Base-by-base conservation (phyloP, 176 grass and related monocot species). In the Raddia distichophylla region DNA sequence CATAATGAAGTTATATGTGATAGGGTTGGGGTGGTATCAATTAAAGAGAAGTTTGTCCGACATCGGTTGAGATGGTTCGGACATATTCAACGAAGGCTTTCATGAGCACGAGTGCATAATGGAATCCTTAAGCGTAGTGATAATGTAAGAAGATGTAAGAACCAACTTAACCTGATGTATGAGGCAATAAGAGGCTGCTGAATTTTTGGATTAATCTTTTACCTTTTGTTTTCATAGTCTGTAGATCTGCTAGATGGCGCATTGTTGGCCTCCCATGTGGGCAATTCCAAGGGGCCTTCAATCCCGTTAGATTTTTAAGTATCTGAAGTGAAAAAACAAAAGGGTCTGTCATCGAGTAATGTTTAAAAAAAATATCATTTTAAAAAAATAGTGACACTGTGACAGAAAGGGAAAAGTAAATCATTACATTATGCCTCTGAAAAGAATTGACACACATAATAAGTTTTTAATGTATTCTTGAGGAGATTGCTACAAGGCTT, bases 221-320 rank as follows among this genome's bases (percentile, higher is more conserved):
- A 90, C 87, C 85, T 88, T 92, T 60, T 20, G 71, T 86, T 53
- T 79, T 86, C 20, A 95, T 74, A 78, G 75, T 56, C 52, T 13
- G 74, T 71, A 98, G 84, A 86, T 95, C 96, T 84, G 68, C 96
- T 67, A 95, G 82, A 67, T 98, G 96, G 44, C 93, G 86, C 96
- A 98, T 95, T 49, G 96, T 95, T 79, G 96, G 96, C 91, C 96
- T 95, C 77, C 93, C 93, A 67, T 98, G 96, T 18, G 93, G 96
- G 40, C 96, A 95, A 74, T 95, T 98, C 93, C 96, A 95, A 56
- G 89, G 96, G 72, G 90, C 93, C 79, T 84, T 93, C 53, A 98
- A 83, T 15, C 69, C 83, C 52, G 82, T 91, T 77, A 98, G 71
- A 66, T 91, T 91, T 63, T 75, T 64, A 50, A 95, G 88, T 93